phyloP scores from a whole-genome alignment of 108 stramenopile species.

The Cyclostephanos tholiformis region DNA sequence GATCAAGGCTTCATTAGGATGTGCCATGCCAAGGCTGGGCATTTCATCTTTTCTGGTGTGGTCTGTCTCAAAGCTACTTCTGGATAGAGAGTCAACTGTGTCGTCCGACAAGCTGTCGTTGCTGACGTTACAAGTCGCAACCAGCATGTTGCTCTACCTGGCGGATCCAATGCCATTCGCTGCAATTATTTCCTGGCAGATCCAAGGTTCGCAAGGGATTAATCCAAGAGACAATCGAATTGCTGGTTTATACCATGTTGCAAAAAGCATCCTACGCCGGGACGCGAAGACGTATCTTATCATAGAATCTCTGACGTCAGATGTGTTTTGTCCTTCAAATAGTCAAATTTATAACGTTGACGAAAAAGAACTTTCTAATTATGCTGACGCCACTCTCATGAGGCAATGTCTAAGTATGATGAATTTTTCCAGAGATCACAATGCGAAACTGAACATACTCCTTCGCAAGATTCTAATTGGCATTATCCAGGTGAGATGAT shows the following conservation, averaged over 20 bases:
- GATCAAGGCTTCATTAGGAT: constrained; percentile 14
- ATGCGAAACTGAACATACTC: constrained; percentile 10
- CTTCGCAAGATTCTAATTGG: constrained; percentile 22
- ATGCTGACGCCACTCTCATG: constrained; percentile 5
- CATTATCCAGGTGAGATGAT: constrained; percentile 29
- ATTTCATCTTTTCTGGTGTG: constrained; percentile 48
- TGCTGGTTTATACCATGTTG: constrained; percentile 18
- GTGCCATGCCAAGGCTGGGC: constrained; percentile 26
- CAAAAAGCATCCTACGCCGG: constrained; percentile 19
- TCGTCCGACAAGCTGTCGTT: constrained; percentile 23
- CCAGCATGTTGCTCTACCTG: constrained; percentile 42
- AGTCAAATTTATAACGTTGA: not conserved
- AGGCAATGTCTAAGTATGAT: constrained; percentile 44
- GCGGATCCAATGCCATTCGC: constrained; percentile 47
- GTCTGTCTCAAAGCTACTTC: constrained; percentile 23
- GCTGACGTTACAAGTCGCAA: constrained; percentile 47
- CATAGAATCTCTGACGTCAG: constrained; percentile 18
- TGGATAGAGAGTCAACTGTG: not conserved
- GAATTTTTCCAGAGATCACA: constrained; percentile 13
- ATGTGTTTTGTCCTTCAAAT: constrained; percentile 13
- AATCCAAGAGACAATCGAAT: constrained; percentile 6
- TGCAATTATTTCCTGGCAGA: constrained; percentile 30
- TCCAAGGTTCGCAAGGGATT: not conserved
- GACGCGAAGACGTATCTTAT: constrained; percentile 1
- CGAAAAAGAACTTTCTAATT: not conserved